These are phyloP conservation scores for Amanita jacksonii DNA, from an alignment of 768 basidiomycete genomes.

Conservation along the genomic window DNA sequence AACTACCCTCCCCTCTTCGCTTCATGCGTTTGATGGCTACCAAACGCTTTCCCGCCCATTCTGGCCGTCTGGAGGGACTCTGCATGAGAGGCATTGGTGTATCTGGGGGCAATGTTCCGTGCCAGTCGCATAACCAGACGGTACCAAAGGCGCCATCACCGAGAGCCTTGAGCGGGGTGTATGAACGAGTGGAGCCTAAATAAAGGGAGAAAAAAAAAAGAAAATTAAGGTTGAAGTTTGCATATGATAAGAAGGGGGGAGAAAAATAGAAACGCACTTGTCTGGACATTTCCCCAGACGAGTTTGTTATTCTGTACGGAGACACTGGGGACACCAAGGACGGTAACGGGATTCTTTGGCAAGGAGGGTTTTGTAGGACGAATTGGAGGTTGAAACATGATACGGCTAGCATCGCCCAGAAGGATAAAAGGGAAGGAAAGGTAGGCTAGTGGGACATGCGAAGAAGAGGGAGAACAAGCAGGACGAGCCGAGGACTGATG, in stretches of 20 bases:
- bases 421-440: conserved; percentile 21
- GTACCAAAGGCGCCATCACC: conserved; percentile 99
- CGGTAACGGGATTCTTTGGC: conserved; percentile 52
- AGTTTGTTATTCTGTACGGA: conserved; percentile 60
- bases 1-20: conserved; percentile 94
- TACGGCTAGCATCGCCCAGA: conserved; percentile 46
- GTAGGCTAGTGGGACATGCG: conserved; percentile 12
- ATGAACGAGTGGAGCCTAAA: conserved; percentile 79
- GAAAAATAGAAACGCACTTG: conserved; percentile 57
- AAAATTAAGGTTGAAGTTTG: conserved; percentile 12
- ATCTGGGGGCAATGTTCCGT: conserved; percentile 87
- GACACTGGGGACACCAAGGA: conserved; percentile 70
- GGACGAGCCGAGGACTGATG: conserved; percentile 7
- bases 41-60: conserved; percentile 89
- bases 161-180: conserved; percentile 91
- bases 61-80: conserved; percentile 84
- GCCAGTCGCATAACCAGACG: conserved; percentile 99
- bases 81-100: conserved; percentile 92
- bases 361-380: conserved; percentile 20
- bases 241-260: conserved; percentile 7
- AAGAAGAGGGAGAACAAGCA: conserved; percentile 13
- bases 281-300: conserved; percentile 62
- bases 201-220: no score
- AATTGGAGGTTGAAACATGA: conserved; percentile 40
- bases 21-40: conserved; percentile 99